Conservation (phyloP, 352 stramenopile genomes). For the Aphanomyces stellatus region DNA sequence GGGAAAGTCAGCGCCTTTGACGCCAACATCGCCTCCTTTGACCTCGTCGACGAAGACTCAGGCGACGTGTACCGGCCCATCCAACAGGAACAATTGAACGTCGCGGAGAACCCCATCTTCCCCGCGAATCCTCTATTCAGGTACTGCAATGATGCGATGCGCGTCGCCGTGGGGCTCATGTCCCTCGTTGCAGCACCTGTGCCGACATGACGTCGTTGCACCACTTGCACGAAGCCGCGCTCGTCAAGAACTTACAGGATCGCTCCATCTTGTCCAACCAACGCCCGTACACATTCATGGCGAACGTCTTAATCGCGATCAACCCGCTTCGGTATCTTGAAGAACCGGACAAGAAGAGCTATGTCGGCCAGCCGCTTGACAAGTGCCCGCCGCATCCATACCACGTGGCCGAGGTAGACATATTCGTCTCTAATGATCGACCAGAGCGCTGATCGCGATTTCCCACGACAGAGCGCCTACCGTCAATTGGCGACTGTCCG, state of each 20-base stretch:
- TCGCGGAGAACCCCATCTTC: constrained; percentile 42
- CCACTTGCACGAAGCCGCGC: constrained; percentile 36
- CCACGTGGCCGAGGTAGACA: constrained; percentile 20
- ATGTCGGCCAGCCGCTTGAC: constrained; percentile 18
- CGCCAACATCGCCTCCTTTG: constrained; percentile 32
- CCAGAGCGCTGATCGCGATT: background rate
- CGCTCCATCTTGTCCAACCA: constrained; percentile 21
- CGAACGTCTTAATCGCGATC: constrained; percentile 22
- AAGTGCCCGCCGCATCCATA: constrained; percentile 23
- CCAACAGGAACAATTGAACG: constrained; percentile 30
- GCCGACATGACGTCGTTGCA: constrained; percentile 79
- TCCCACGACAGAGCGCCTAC: constrained; percentile 39
- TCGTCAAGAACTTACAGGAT: constrained; percentile 23
- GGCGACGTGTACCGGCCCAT: constrained; percentile 30
- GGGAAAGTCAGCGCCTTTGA: constrained; percentile 57
- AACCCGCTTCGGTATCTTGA: constrained; percentile 34
- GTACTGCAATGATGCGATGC: constrained; percentile 17
- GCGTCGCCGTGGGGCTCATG: too few species aligned
- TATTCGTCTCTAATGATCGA: background rate
- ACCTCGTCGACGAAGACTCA: constrained; percentile 49
- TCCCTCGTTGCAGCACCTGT: constrained; percentile 42
- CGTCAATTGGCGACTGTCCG: constrained; percentile 56
- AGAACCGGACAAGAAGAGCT: constrained; percentile 35
- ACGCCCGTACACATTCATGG: constrained; percentile 24
- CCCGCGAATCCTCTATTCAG: constrained; percentile 63